phyloP scores from a whole-genome alignment of 1,284 basidiomycete genomes.

The Apiotrichum porosum region DNA sequence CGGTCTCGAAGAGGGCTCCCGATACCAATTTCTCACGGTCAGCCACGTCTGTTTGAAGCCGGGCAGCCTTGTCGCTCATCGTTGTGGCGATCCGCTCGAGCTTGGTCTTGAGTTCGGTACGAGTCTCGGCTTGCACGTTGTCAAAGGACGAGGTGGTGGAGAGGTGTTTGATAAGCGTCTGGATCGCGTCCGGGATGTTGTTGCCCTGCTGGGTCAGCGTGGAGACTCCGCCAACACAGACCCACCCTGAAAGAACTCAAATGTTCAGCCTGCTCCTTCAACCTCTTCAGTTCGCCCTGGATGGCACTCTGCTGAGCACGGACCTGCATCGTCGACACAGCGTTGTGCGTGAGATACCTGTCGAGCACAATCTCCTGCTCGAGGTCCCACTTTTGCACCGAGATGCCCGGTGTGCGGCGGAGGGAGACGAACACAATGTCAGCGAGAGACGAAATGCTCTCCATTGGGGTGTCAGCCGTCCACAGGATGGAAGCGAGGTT shows the following conservation, averaged over 20 bases:
- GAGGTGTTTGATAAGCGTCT: conserved; percentile 26
- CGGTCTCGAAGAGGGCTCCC: conserved; percentile 30
- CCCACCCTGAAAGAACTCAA: conserved; percentile 31
- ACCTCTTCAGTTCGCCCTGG: conserved; percentile 25
- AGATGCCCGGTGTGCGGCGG: conserved; percentile 17
- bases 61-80: conserved; percentile 20
- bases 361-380: conserved; percentile 37
- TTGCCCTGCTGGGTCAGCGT: conserved; percentile 6
- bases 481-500: conserved; percentile 29
- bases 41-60: conserved; percentile 24
- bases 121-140: conserved; percentile 3
- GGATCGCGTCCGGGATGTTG: conserved; percentile 8
- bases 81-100: conserved; percentile 7
- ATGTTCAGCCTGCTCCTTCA: conserved; percentile 31
- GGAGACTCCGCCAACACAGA: not conserved
- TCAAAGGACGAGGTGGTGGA: not conserved
- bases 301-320: conserved; percentile 33
- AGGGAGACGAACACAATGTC: conserved; percentile 34
- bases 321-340: conserved; percentile 27
- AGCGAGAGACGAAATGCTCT: conserved; percentile 23
- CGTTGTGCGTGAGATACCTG: conserved; percentile 34
- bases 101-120: conserved; percentile 29
- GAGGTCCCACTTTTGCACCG: conserved; percentile 30
- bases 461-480: conserved; percentile 18
- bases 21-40: conserved; percentile 15